Conservation (phyloP, 75 land plant genomes). For the Chamaecyparis obtusa region DNA sequence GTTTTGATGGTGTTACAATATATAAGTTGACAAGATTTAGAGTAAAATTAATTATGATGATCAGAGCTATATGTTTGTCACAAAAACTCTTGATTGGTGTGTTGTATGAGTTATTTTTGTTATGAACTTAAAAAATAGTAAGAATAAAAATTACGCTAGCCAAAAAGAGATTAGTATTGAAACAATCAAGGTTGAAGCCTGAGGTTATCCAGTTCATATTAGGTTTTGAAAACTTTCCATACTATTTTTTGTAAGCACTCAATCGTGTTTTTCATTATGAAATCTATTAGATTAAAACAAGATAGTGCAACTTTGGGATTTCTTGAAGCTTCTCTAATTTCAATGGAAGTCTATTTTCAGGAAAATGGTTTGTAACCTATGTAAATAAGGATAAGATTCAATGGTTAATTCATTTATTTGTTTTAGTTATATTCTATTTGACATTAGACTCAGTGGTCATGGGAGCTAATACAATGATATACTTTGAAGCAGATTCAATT, state of each 20-base stretch:
- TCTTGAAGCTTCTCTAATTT: neutral
- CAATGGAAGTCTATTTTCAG: neutral
- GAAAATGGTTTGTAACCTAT: neutral
- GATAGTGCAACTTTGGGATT: neutral
- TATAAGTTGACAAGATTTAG: neutral
- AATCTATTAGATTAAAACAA: neutral
- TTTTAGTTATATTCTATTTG: neutral
- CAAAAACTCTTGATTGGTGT: neutral
- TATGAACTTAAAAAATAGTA: neutral
- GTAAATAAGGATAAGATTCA: neutral
- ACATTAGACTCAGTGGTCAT: neutral
- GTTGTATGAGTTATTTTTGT: neutral
- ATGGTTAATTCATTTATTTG: neutral
- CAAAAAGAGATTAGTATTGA: neutral
- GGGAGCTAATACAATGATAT: neutral
- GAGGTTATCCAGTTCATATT: neutral
- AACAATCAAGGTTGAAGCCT: neutral
- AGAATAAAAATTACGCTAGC: neutral
- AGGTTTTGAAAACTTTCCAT: neutral
- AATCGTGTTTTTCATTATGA: neutral
- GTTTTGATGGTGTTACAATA: neutral
- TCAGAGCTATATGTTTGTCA: neutral
- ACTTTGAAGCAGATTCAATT: neutral
- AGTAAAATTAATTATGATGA: neutral
- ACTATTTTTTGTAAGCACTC: neutral